Evolutionary conservation across 2,329 filamentous ascomycete species (phyloP).

Genomic region (Lasiodiplodia citricola): DNA sequence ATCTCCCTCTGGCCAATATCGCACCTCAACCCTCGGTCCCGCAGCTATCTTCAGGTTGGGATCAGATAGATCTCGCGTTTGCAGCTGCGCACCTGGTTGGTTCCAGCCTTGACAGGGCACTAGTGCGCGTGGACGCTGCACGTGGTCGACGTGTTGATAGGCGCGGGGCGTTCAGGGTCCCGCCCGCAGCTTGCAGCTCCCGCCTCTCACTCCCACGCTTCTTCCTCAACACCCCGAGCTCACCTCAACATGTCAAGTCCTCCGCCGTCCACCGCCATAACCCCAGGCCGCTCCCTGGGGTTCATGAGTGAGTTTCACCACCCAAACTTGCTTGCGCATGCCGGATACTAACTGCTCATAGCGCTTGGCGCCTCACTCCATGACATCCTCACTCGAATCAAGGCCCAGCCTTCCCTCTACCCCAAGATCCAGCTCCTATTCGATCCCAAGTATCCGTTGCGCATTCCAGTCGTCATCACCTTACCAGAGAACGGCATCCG

Average conservation of each 20-base stretch:
- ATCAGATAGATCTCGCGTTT: slow-evolving; percentile 10
- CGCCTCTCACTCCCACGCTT: slow-evolving; percentile 6
- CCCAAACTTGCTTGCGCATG: neutral
- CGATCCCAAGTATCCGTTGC: slow-evolving; percentile 75
- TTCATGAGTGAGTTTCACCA: slow-evolving; percentile 44
- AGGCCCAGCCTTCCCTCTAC: slow-evolving; percentile 82
- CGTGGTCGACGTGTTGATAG: slow-evolving; percentile 8
- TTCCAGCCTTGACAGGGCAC: neutral
- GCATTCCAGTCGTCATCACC: slow-evolving; percentile 73
- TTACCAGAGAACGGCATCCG: slow-evolving; percentile 87
- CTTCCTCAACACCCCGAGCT: slow-evolving; percentile 5
- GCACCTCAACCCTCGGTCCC: neutral
- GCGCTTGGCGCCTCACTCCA: slow-evolving; percentile 90
- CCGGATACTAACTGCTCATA: slow-evolving; percentile 43
- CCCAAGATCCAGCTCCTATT: slow-evolving; percentile 83
- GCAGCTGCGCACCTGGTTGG: slow-evolving; percentile 10
- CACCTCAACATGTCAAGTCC: slow-evolving; percentile 22
- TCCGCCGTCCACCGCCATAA: slow-evolving; percentile 27
- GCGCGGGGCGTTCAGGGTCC: slow-evolving; percentile 26
- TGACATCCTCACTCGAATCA: slow-evolving; percentile 84
- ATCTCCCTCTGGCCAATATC: neutral
- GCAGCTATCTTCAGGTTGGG: neutral
- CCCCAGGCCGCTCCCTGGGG: slow-evolving; percentile 41
- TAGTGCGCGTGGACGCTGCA: slow-evolving; percentile 21
- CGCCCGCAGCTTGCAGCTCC: slow-evolving; percentile 2